A percentile compares a stretch with the other conserved stretches of the same genome.
Conservation (phyloP, 371 early-diverging fungal species). For the Circinella umbellata region DNA sequence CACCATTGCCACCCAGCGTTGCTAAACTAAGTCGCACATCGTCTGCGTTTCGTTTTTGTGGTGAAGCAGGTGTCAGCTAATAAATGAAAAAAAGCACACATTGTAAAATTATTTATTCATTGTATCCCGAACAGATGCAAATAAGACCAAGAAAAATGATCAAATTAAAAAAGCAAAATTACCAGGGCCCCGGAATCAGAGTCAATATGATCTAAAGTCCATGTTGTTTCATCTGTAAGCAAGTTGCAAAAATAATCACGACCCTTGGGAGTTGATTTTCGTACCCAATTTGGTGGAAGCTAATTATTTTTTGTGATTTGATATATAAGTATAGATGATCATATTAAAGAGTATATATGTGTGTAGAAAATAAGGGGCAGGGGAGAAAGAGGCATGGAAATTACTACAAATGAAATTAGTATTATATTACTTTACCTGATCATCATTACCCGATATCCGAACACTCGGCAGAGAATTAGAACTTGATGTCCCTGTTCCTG, state of each 20-base stretch:
- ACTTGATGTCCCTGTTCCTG: slow-evolving; percentile 17
- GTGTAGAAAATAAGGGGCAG: no score
- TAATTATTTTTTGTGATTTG: slow-evolving; percentile 4
- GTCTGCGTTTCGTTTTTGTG: background rate
- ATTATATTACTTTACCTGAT: slow-evolving; percentile 16
- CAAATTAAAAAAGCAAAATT: background rate
- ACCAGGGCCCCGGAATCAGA: slow-evolving; percentile 37
- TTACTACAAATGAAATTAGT: background rate
- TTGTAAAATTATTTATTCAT: background rate
- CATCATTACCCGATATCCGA: slow-evolving; percentile 23
- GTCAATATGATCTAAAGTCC: slow-evolving; percentile 58
- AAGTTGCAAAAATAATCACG: slow-evolving; percentile 80
- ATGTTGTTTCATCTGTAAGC: slow-evolving; percentile 79
- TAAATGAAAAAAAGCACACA: background rate
- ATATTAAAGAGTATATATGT: no score
- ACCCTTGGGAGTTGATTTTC: slow-evolving; percentile 65
- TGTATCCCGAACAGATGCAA: no score
- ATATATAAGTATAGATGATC: no score
- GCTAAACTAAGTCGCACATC: slow-evolving; percentile 18
- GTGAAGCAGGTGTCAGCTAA: slow-evolving; percentile 5
- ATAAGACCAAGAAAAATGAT: no score
- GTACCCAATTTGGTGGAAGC: slow-evolving; percentile 69
- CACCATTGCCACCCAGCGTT: slow-evolving; percentile 15
- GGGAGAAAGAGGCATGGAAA: no score
- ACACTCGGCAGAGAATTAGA: slow-evolving; percentile 24